phyloP scores from a whole-genome alignment of 2,329 filamentous ascomycete genomes.

The Pseudogymnoascus sp. region DNA sequence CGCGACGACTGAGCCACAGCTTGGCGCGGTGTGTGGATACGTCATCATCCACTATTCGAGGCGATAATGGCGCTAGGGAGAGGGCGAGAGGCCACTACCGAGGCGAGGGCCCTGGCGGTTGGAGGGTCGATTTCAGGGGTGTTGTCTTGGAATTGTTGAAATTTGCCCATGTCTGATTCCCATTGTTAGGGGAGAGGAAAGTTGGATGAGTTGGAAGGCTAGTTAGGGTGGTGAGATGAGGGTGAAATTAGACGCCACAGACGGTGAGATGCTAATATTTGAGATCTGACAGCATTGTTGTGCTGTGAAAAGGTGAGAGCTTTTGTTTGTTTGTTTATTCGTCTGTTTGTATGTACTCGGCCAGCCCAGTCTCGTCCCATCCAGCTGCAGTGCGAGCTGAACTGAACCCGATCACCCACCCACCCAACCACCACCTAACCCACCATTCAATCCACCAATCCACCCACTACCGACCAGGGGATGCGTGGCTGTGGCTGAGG shows the following conservation, averaged over 20 bases:
- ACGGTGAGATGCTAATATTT: background rate
- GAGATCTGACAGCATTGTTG: background rate
- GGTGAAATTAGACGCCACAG: background rate
- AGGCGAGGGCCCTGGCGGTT: background rate
- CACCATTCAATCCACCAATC: background rate
- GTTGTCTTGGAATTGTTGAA: background rate
- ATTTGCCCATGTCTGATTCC: background rate
- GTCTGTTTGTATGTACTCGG: background rate
- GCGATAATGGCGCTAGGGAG: too few relatives aligned
- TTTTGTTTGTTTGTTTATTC: background rate
- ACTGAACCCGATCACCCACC: background rate
- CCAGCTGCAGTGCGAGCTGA: background rate
- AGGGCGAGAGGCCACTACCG: background rate
- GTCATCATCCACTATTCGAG: too few relatives aligned
- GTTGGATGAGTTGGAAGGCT: background rate
- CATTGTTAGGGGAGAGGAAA: background rate
- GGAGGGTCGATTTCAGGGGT: background rate
- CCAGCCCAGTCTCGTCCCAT: background rate
- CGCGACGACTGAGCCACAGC: too few relatives aligned
- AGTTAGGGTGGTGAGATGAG: background rate
- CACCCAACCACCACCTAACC: background rate
- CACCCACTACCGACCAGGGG: background rate
- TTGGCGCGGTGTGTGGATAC: too few relatives aligned
- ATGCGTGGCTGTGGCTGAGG: background rate
- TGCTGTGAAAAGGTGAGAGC: background rate